Evolutionary conservation across 495 filamentous ascomycete genomes (phyloP), one percentile per base, ranked within the genome.

Genomic region (Annulohypoxylon stygium): DNA sequence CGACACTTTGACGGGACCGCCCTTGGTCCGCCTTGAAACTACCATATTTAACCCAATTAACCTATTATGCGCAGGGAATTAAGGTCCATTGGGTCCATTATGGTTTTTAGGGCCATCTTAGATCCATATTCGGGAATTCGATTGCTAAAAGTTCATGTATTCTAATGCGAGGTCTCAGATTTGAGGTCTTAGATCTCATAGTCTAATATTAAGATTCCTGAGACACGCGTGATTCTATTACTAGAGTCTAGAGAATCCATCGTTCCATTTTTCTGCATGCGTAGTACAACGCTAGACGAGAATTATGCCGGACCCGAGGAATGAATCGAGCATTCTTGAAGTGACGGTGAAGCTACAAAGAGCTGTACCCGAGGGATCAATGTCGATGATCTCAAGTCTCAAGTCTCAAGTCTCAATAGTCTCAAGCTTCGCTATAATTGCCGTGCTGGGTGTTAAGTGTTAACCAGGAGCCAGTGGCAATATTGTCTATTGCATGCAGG

Each of bases 41-140:
- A 7, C 23, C 30, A n/a, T 59, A 6, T 26, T 37, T 48, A 37
- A 36, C 50, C 25, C 20, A 23, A 23, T 23, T 23, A 23, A 23
- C 20, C 20, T 55, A 39, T 50, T 36, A 33, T 67, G 48, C 6
- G 43, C n/a, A 16, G 48, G 60, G 23, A 61, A 69, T 45, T 53
- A 37, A 23, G 61, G 39, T 43, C 48, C 26, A 51, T 64, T 16
- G 39, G 37, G 54, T 47, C 43, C 34, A 3, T 30, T 30, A 7
- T 39, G 36, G 11, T 36, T 70, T 2, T 59, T 30, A 6, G 3
- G 30, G 30, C 5, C 30, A 30, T 30, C 30, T 30, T 30, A 30
- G 61, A 69, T 70, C 65, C 14, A 37, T 50, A 59, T 70, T 50
- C 25, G 26, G 41, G 58, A 67, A 58, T 67, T 58, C 67, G 67